phyloP scores from a whole-genome alignment of 2,329 filamentous ascomycete genomes.

The Microsporum ferrugineum region DNA sequence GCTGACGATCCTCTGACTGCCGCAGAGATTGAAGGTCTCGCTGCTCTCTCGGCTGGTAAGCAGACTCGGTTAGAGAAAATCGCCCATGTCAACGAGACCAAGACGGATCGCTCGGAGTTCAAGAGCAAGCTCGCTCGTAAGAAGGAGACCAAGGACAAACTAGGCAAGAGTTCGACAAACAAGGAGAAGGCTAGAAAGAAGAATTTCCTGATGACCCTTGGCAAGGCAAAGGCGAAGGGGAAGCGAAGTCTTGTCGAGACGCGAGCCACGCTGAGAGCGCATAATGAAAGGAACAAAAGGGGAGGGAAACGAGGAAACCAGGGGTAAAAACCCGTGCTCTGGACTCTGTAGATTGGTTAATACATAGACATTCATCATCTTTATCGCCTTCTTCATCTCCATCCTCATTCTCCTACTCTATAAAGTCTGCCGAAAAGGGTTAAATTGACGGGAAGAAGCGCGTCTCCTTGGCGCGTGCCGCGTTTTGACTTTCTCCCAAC shows the following conservation, averaged over 20 bases:
- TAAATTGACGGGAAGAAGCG: not conserved
- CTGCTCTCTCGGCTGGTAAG: slow-evolving; percentile 60
- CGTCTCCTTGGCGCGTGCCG: not conserved
- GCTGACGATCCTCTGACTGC: slow-evolving; percentile 82
- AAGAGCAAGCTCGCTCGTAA: slow-evolving; percentile 74
- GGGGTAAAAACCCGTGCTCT: not conserved
- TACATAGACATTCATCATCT: not conserved
- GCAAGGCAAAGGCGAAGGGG: slow-evolving; percentile 90
- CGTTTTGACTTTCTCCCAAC: slow-evolving; percentile 2
- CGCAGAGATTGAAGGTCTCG: slow-evolving; percentile 79
- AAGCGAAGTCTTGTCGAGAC: slow-evolving; percentile 88
- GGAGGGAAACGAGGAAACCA: slow-evolving; percentile 71
- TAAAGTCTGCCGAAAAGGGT: not conserved
- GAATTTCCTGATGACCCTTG: slow-evolving; percentile 97
- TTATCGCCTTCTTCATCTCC: not conserved
- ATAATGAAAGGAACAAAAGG: slow-evolving; percentile 70
- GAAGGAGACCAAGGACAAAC: slow-evolving; percentile 73
- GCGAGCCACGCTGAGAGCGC: slow-evolving; percentile 64
- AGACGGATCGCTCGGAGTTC: slow-evolving; percentile 65
- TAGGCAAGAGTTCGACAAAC: slow-evolving; percentile 95
- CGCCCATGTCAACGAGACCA: slow-evolving; percentile 69
- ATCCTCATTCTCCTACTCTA: not conserved
- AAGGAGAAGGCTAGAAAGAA: slow-evolving; percentile 94
- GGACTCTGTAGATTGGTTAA: not conserved
- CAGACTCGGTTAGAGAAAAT: slow-evolving; percentile 81